phyloP scores from a whole-genome alignment of 192 early-diverging fungal genomes.

The Borealophlyctis nickersoniae region DNA sequence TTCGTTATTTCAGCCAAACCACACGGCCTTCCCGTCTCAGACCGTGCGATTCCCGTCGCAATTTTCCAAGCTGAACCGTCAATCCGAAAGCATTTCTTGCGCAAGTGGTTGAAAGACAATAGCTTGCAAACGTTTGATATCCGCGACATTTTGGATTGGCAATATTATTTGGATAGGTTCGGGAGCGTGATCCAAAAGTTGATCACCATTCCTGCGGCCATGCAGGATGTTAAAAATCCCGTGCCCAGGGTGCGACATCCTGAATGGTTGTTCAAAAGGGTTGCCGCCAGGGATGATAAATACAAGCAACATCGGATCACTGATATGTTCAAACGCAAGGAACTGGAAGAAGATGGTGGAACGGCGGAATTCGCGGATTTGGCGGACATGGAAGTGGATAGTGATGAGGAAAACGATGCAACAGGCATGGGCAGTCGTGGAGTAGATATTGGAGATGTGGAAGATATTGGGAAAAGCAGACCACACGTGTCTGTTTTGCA shows the following conservation, averaged over 20 bases:
- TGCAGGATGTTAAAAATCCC: conserved; percentile 92
- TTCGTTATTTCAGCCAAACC: conserved; percentile 92
- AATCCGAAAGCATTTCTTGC: conserved; percentile 74
- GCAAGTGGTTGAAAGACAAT: conserved; percentile 88
- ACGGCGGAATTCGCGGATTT: no score
- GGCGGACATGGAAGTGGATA: conserved; percentile 18
- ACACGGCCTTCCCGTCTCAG: conserved; percentile 76
- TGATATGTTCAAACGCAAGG: conserved; percentile 66
- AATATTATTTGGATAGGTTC: conserved; percentile 95
- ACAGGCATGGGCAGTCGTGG: conserved; percentile 1
- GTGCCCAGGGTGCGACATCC: conserved; percentile 90
- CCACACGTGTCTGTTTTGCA: neutral
- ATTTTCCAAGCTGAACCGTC: conserved; percentile 85
- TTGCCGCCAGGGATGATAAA: conserved; percentile 72
- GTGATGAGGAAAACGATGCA: conserved; percentile 13
- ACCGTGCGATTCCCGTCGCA: conserved; percentile 91
- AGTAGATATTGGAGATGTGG: conserved; percentile 30
- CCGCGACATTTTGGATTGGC: conserved; percentile 91
- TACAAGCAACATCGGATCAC: conserved; percentile 82
- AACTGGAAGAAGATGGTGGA: conserved; percentile 7
- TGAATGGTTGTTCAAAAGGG: conserved; percentile 87
- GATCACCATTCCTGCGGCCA: conserved; percentile 97
- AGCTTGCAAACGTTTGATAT: conserved; percentile 76
- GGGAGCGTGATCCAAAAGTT: conserved; percentile 93
- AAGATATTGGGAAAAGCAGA: conserved; percentile 30